Conservation (phyloP, 768 basidiomycete genomes). For the Serendipita sp. region DNA sequence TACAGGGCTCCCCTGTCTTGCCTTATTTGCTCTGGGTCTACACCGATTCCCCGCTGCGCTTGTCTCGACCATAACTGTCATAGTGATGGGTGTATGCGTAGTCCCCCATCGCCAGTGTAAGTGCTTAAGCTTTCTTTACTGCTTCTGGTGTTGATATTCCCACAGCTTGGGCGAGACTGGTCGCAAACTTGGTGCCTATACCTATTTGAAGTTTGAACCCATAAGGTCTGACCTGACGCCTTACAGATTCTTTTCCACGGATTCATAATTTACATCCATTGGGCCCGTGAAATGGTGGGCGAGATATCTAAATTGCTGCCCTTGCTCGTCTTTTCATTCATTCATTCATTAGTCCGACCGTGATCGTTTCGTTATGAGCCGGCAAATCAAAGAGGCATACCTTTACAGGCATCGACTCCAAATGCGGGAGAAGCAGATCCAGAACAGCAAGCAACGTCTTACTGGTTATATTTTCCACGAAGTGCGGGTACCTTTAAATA, state of each 20-base stretch:
- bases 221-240: no score
- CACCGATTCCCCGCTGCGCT: slow-evolving; percentile 14
- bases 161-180: neutral
- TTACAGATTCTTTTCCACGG: neutral
- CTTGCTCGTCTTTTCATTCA: neutral
- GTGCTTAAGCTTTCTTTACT: slow-evolving; percentile 12
- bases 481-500: slow-evolving; percentile 70
- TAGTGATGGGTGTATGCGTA: slow-evolving; percentile 16
- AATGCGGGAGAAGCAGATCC: slow-evolving; percentile 5
- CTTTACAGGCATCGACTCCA: neutral
- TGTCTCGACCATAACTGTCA: slow-evolving; percentile 12
- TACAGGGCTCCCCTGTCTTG: slow-evolving; percentile 15
- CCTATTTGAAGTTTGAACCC: neutral
- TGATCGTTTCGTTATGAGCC: slow-evolving; percentile 1
- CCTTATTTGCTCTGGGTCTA: slow-evolving; percentile 16
- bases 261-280: slow-evolving; percentile 10
- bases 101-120: slow-evolving; percentile 11
- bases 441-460: slow-evolving; percentile 28
- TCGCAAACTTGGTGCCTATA: neutral
- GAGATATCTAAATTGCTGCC: neutral
- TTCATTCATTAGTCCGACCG: neutral
- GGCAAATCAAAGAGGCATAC: slow-evolving; percentile 2
- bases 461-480: slow-evolving; percentile 31
- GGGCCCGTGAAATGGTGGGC: slow-evolving; percentile 9
- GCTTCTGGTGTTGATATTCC: slow-evolving; percentile 11